Evolutionary conservation across 2,329 filamentous ascomycete species (phyloP).

Genomic region (Aspergillus hortae): DNA sequence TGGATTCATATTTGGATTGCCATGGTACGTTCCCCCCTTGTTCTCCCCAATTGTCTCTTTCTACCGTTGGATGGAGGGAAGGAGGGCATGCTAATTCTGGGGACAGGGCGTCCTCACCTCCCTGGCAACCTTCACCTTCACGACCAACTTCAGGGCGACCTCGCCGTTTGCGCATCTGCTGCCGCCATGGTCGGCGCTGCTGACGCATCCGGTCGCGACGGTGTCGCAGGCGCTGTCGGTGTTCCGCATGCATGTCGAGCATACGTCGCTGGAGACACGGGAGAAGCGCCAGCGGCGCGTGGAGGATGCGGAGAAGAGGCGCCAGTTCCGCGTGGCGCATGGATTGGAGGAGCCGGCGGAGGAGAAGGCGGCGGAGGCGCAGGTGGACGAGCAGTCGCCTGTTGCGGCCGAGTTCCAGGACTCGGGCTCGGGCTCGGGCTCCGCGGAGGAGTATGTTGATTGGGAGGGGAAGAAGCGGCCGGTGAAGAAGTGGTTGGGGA

Average conservation of each 20-base stretch:
- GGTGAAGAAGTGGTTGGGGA: constrained; percentile 78
- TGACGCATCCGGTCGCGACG: constrained; percentile 67
- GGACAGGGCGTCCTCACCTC: constrained; percentile 62
- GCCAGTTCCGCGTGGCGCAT: constrained; percentile 80
- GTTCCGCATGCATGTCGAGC: constrained; percentile 70
- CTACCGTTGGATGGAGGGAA: background rate
- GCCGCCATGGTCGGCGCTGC: constrained; percentile 65
- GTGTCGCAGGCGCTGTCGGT: constrained; percentile 65
- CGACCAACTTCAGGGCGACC: constrained; percentile 71
- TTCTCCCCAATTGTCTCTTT: background rate
- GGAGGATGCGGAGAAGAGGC: constrained; percentile 84
- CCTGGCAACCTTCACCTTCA: constrained; percentile 69
- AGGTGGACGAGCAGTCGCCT: constrained; percentile 36
- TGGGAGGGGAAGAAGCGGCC: constrained; percentile 47
- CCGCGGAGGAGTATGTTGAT: constrained; percentile 31
- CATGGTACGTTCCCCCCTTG: constrained; percentile 53
- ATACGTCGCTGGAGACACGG: constrained; percentile 63
- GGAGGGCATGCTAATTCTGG: background rate
- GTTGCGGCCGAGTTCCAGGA: constrained; percentile 35
- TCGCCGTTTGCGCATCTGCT: constrained; percentile 79
- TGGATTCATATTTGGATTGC: constrained; percentile 78
- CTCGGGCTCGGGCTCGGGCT: constrained; percentile 29
- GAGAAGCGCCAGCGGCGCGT: constrained; percentile 70
- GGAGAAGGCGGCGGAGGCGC: constrained; percentile 26
- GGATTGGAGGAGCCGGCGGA: constrained; percentile 60